Evolutionary conservation across 2,329 filamentous ascomycete genomes (phyloP).

Genomic region (Aureobasidium subglaciale): DNA sequence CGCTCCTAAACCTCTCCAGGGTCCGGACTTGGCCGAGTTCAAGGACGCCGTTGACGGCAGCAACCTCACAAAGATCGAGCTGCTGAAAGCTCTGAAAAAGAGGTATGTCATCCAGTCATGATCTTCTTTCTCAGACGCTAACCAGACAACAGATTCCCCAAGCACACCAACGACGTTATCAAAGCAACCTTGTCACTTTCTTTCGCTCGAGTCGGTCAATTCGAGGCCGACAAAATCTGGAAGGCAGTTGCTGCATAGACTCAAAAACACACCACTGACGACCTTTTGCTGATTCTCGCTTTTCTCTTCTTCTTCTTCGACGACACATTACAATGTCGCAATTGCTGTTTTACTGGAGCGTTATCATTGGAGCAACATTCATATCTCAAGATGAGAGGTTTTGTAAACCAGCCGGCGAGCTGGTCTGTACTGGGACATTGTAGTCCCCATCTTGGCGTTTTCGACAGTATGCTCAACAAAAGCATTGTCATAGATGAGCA

Average conservation of each 20-base stretch:
- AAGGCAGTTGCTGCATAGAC: slow-evolving; percentile 6
- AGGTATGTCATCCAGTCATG: slow-evolving; percentile 36
- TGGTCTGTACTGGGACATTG: not conserved
- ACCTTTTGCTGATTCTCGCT: not conserved
- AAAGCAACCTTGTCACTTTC: slow-evolving; percentile 61
- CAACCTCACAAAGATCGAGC: slow-evolving; percentile 64
- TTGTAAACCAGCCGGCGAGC: not conserved
- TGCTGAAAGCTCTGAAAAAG: slow-evolving; percentile 69
- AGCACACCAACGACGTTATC: slow-evolving; percentile 62
- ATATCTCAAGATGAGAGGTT: not conserved
- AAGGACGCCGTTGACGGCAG: slow-evolving; percentile 63
- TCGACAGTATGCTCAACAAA: slow-evolving; percentile 1
- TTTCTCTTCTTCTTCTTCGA: not conserved
- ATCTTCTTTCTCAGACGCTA: slow-evolving; percentile 16
- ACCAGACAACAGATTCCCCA: slow-evolving; percentile 50
- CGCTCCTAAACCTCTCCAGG: slow-evolving; percentile 43
- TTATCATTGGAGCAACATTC: not conserved
- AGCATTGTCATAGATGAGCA: slow-evolving; percentile 1
- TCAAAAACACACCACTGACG: not conserved
- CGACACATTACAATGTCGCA: not conserved
- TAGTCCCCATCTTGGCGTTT: not conserved
- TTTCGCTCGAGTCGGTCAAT: slow-evolving; percentile 57
- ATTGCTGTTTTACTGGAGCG: not conserved
- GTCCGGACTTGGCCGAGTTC: slow-evolving; percentile 58
- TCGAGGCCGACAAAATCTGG: slow-evolving; percentile 60